Evolutionary conservation across 1,284 basidiomycete genomes (phyloP), one percentile per base, ranked within the genome.

Genomic region (Macrocystidia cucumis): DNA sequence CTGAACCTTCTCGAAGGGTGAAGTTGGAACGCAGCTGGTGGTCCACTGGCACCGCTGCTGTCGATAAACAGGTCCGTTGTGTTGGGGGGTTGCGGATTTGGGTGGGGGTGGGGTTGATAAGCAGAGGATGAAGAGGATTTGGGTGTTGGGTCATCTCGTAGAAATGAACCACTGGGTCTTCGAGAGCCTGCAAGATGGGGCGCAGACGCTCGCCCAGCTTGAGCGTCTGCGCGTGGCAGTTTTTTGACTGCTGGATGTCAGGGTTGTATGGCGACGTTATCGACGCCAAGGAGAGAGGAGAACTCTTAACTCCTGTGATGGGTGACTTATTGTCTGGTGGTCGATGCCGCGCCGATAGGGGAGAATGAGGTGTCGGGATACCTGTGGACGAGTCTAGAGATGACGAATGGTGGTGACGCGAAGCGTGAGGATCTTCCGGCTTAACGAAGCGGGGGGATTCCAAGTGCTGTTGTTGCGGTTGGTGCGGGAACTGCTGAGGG

Each of bases 121-220:
- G 6, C 33, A 21, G 35, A 6, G 18, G 34, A 29, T 19, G 42
- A n/a, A 23, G 31, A 28, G 14, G 35, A 30, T 4, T 35, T 17
- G 18, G 39, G 33, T 9, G 31, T 27, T n/a, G 35, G 32, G 19
- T 42, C 38, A 29, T 49, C 47, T 24, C 46, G 47, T 38, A 41
- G 40, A 40, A 37, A 35, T 22, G 42, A 43, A 37, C 41, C 44
- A 44, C 55, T 55, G 51, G 51, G 55, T 35, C 49, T 43, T 39
- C 42, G 48, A 44, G 56, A 54, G 44, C 51, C 48, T 49, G 56
- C 46, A 40, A 48, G 49, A 44, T 50, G 56, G 43, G 56, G 62
- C 66, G 66, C 66, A 67, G 66, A 65, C 65, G 60, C 57, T 63
- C 62, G 65, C 66, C 66, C 65, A 62, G 64, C 45, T 40, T 61